A percentile compares a stretch with the other conserved stretches of the same genome.
Conservation (phyloP, 495 filamentous ascomycete genomes). For the Tuber microsphaerosporum region DNA sequence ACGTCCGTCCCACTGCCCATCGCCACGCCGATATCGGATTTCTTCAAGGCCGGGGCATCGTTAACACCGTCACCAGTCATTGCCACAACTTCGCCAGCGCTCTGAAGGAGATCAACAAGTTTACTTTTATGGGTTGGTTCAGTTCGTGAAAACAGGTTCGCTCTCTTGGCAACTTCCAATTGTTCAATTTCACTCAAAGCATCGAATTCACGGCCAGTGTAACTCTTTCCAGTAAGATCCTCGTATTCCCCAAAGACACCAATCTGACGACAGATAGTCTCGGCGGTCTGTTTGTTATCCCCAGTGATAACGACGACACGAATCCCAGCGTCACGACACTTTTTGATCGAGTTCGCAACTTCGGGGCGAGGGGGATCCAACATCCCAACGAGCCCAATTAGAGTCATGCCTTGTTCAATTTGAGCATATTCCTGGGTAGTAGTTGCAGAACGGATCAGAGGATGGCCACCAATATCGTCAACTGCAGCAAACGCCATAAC, state of each 20-base stretch:
- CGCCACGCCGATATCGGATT: constrained; percentile 95
- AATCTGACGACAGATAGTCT: constrained; percentile 95
- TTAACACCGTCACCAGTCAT: constrained; percentile 99
- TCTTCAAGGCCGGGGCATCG: constrained; percentile 96
- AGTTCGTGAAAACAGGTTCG: constrained; percentile 91
- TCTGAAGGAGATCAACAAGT: constrained; percentile 92
- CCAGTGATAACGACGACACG: constrained; percentile 97
- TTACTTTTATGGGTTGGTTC: constrained; percentile 93
- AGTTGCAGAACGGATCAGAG: constrained; percentile 64
- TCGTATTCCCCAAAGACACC: constrained; percentile 82
- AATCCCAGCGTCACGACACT: constrained; percentile 88
- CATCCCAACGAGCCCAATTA: constrained; percentile 93
- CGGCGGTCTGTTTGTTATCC: constrained; percentile 94
- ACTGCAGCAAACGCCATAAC: constrained; percentile 86
- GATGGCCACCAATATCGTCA: constrained; percentile 62
- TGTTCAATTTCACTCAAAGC: constrained; percentile 70
- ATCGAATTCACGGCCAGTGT: constrained; percentile 91
- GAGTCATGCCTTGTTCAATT: constrained; percentile 86
- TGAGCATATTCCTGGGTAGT: constrained; percentile 74
- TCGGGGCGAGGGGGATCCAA: constrained; percentile 95
- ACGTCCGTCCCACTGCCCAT: constrained; percentile 99
- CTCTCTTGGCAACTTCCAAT: constrained; percentile 71
- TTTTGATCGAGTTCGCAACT: constrained; percentile 73
- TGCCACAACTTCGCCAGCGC: constrained; percentile 86
- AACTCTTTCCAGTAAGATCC: constrained; percentile 84